phyloP scores from a whole-genome alignment of 768 basidiomycete species.

The Phanerodontia chrysosporium region DNA sequence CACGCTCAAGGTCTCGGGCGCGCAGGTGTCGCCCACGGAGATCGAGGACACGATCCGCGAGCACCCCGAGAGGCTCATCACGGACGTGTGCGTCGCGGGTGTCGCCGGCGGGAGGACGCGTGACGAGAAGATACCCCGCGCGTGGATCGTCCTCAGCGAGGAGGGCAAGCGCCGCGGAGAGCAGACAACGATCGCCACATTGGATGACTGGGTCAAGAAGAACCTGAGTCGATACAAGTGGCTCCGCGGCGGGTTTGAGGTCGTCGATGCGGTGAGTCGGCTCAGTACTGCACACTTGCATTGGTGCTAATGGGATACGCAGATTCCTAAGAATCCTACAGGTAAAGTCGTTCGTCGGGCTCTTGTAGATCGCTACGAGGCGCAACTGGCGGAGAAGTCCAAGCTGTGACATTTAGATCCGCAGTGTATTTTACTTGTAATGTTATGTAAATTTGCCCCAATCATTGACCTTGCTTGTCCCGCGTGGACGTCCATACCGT shows the following conservation, averaged over 20 bases:
- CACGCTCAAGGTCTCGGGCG: constrained; percentile 74
- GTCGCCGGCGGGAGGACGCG: constrained; percentile 65
- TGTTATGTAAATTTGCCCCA: neutral
- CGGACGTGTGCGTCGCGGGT: constrained; percentile 68
- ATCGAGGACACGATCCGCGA: constrained; percentile 63
- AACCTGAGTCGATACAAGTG: constrained; percentile 74
- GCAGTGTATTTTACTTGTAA: neutral
- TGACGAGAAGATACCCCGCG: constrained; percentile 72
- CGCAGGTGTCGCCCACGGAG: constrained; percentile 77
- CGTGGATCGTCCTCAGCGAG: constrained; percentile 69
- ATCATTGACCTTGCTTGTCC: no score
- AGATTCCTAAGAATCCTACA: constrained; percentile 75
- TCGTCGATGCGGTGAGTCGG: constrained; percentile 55
- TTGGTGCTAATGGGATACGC: neutral
- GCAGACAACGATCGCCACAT: constrained; percentile 34
- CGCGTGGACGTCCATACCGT: no score
- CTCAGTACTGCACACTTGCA: constrained; percentile 15
- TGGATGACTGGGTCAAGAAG: constrained; percentile 59
- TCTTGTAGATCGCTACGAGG: constrained; percentile 45
- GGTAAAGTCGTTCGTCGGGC: constrained; percentile 66
- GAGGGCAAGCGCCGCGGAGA: constrained; percentile 48
- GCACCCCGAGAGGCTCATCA: constrained; percentile 58
- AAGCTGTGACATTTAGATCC: neutral
- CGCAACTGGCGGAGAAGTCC: neutral
- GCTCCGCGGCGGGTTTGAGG: constrained; percentile 66